Base-by-base conservation (phyloP, 352 stramenopile species). In the Phytophthora europaea region DNA sequence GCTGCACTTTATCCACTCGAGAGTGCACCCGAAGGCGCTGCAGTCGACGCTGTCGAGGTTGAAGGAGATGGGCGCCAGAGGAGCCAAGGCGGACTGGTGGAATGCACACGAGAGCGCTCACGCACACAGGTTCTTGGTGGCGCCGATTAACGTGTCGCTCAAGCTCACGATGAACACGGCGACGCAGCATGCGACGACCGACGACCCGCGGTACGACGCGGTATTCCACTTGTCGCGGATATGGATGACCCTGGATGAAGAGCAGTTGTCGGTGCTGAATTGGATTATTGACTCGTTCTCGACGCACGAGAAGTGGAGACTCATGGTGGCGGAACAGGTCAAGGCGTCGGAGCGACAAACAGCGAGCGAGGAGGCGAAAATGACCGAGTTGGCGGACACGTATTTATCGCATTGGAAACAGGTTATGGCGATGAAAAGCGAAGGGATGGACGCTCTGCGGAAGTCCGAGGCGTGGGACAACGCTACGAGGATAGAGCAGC, bases 151-250 rank as follows among this genome's bases (percentile, higher is more conserved):
- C 28, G 87, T 96, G 4, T 82, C 87, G 15, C 76, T 97, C 33
- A 97, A 97, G 74, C 70, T 97, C 48, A 96, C 88, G 13, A 95
- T 97, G 88, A 97, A 97, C 66, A 95, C 89, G 28, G 89, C 89
- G 13, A 63, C 85, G 2, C 80, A 94, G 48, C 82, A 93, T 50
- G 72, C 84, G 3, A 77, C 94, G 64, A 96, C 87, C 10, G 70
- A 90, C 12, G 88, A 95, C 16, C 88, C 90, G 34, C 81, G 90
- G 6, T 97, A 97, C 57, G 72, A 88, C 22, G 91, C 91, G 0
- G 71, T 72, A 20, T 95, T 97, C 62, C 85, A 97, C 48, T 72
- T 96, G 40, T 96, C 91, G 2, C 89, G 89, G 63, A 74, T 97
- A 58, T 83, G 83, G 36, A 80, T 88, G 61, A 80, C 84, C 31